Conservation (phyloP, 75 land plant genomes). For the Ceratopteris richardii region DNA sequence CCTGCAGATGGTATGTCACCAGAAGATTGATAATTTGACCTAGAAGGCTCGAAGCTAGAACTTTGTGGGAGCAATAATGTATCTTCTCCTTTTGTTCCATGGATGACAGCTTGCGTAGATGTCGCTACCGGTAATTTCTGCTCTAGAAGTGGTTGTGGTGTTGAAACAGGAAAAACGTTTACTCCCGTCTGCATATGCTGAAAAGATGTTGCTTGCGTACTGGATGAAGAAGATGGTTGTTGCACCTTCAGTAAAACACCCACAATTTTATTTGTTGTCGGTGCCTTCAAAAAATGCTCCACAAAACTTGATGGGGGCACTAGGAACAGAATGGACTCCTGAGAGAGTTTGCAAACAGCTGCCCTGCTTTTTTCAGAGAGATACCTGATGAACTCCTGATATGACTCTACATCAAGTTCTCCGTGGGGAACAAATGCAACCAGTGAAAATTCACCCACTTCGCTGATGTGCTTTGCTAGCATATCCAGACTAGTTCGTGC, state of each 20-base stretch:
- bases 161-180: background rate
- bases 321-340: slow-evolving; percentile 72
- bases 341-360: slow-evolving; percentile 80
- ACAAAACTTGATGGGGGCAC: slow-evolving; percentile 89
- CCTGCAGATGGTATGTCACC: too few species aligned
- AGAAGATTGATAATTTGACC: too few species aligned
- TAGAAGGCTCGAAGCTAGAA: too few species aligned
- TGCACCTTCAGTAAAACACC: slow-evolving; percentile 80
- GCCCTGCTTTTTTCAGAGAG: slow-evolving; percentile 86
- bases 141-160: background rate
- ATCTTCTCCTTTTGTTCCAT: too few species aligned
- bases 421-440: slow-evolving; percentile 80
- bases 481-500: slow-evolving; percentile 87
- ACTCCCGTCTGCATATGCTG: background rate
- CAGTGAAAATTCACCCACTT: slow-evolving; percentile 58
- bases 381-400: slow-evolving; percentile 88
- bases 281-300: slow-evolving; percentile 77
- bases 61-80: too few species aligned
- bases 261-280: slow-evolving; percentile 70
- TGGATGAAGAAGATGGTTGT: slow-evolving; percentile 25
- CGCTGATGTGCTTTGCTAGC: slow-evolving; percentile 86
- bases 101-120: too few species aligned
- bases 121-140: background rate
- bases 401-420: slow-evolving; percentile 65
- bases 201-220: background rate